Conservation (phyloP, 345 rosid genomes). For the Lagerstroemia speciosa region DNA sequence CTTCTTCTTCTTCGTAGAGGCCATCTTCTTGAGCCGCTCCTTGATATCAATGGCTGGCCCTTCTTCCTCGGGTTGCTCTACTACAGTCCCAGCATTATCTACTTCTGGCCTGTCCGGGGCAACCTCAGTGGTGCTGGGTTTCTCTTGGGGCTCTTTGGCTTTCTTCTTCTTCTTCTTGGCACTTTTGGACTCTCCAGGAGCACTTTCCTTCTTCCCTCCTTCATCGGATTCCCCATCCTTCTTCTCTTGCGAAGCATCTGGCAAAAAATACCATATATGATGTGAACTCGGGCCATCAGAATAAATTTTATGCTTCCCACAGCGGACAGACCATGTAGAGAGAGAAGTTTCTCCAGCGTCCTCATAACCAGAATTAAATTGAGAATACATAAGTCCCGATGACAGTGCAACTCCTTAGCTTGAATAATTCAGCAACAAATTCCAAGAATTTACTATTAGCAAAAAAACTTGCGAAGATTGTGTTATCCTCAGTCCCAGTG, state of each 20-base stretch:
- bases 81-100: background rate
- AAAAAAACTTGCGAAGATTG: constrained; percentile 1
- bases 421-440: background rate
- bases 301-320: no score
- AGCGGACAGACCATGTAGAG: no score
- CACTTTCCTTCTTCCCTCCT: constrained; percentile 40
- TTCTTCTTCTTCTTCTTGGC: constrained; percentile 62
- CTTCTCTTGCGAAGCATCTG: constrained; percentile 40
- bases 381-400: background rate
- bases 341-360: no score
- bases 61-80: constrained; percentile 21
- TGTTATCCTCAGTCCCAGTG: background rate
- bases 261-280: background rate
- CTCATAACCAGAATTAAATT: background rate
- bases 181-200: constrained; percentile 40
- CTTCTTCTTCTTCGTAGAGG: constrained; percentile 53
- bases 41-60: constrained; percentile 40
- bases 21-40: constrained; percentile 50
- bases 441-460: no score
- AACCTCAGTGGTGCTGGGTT: constrained; percentile 8
- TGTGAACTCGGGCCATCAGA: background rate
- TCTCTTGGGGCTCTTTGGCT: constrained; percentile 38
- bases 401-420: background rate
- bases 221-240: constrained; percentile 27
- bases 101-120: background rate